phyloP scores from a whole-genome alignment of 2,329 filamentous ascomycete genomes.

The Trichoderma sp. region DNA sequence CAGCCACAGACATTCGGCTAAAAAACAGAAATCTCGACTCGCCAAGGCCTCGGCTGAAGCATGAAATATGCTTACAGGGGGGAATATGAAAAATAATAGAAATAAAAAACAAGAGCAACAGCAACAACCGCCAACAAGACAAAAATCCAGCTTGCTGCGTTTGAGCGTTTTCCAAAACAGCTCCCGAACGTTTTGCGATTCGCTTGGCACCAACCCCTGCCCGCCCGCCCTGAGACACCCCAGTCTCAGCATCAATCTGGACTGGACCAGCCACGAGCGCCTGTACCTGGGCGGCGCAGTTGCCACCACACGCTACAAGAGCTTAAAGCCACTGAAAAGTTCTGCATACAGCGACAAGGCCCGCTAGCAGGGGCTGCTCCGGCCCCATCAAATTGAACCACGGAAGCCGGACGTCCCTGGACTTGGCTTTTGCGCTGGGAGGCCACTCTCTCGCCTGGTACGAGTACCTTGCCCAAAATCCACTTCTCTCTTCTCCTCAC shows the following conservation, averaged over 20 bases:
- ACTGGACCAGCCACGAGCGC: neutral
- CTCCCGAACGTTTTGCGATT: conserved; percentile 10
- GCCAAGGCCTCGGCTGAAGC: conserved; percentile 6
- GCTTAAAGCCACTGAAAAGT: neutral
- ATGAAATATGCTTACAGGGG: neutral
- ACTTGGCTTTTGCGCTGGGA: neutral
- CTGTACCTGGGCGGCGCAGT: neutral
- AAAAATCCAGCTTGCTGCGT: neutral
- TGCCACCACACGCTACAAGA: neutral
- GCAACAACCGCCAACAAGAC: neutral
- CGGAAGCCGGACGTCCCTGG: neutral
- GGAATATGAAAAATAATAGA: neutral
- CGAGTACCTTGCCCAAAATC: neutral
- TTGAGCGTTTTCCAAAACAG: conserved; percentile 10
- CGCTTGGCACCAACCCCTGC: conserved; percentile 16
- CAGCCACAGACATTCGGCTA: neutral
- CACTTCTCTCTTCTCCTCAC: conserved; percentile 15
- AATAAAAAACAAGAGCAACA: neutral
- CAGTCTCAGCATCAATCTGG: neutral
- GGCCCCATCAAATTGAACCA: neutral
- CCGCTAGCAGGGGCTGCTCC: neutral
- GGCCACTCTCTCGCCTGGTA: neutral
- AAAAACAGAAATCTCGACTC: neutral
- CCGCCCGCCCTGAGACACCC: conserved; percentile 8
- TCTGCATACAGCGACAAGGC: neutral